Evolutionary conservation across 108 stramenopile species (phyloP).

Genomic region (Poteriospumella lacustris): DNA sequence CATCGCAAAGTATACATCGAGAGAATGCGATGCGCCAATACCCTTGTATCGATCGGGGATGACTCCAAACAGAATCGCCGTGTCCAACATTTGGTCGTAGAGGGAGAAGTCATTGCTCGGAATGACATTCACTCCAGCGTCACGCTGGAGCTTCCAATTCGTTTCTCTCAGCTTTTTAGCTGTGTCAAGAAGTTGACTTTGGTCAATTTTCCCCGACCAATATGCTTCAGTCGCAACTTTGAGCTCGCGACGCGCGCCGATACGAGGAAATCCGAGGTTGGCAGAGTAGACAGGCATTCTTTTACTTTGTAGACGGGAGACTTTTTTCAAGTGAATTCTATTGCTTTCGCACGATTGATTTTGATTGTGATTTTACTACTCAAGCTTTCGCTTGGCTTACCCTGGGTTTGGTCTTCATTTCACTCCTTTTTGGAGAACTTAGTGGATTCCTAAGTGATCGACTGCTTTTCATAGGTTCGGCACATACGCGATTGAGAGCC

Average conservation of each 20-base stretch:
- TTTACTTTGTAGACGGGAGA: too few species aligned
- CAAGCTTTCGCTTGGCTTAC: too few species aligned
- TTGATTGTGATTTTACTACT: too few species aligned
- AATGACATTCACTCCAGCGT: conserved; percentile 48
- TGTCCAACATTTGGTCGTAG: conserved; percentile 56
- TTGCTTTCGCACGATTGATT: too few species aligned
- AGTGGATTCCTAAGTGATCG: too few species aligned
- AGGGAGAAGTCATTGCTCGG: conserved; percentile 55
- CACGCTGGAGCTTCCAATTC: conserved; percentile 56
- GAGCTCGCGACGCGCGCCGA: conserved; percentile 62
- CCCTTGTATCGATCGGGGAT: conserved; percentile 38
- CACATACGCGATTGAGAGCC: too few species aligned
- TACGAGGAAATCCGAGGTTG: conserved; percentile 56
- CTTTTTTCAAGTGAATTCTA: too few species aligned
- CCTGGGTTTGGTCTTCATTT: too few species aligned
- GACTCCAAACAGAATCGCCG: conserved; percentile 39
- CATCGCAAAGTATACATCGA: too few species aligned
- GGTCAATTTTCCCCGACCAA: conserved; percentile 44
- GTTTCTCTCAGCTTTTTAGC: conserved; percentile 41
- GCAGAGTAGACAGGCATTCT: neutral
- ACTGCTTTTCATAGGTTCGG: too few species aligned
- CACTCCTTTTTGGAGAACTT: too few species aligned
- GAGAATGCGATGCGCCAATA: too few species aligned
- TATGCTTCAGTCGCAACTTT: conserved; percentile 60
- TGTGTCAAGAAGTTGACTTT: conserved; percentile 35